Evolutionary conservation across 352 stramenopile species (phyloP).

Genomic region (Halophytophthora batemanensis): DNA sequence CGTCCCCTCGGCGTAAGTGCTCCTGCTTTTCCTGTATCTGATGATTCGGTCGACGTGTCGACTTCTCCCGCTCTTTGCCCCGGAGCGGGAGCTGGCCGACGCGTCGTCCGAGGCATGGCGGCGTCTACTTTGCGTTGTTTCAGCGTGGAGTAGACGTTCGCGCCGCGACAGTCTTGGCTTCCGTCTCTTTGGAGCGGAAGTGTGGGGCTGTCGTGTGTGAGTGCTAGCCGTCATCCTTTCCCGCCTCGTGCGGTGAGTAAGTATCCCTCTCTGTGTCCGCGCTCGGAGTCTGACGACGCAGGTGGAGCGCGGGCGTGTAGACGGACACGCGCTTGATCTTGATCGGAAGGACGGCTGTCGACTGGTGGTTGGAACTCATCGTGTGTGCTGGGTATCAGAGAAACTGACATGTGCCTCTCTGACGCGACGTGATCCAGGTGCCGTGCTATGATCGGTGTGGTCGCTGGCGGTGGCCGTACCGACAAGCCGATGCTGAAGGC

Average conservation of each 20-base stretch:
- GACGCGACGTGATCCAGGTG: conserved; percentile 64
- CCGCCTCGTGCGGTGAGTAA: conserved; percentile 83
- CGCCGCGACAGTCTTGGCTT: conserved; percentile 15
- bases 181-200: neutral
- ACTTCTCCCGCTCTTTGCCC: conserved; percentile 6
- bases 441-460: conserved; percentile 96
- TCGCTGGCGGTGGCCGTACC: conserved; percentile 97
- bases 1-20: conserved; percentile 89
- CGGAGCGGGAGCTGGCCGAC: too few species aligned
- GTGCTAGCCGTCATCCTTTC: conserved; percentile 44
- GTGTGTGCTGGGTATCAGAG: conserved; percentile 2
- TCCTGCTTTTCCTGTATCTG: conserved; percentile 18
- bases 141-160: conserved; percentile 17
- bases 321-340: conserved; percentile 4
- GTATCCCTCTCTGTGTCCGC: conserved; percentile 42
- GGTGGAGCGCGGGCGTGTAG: conserved; percentile 2
- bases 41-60: conserved; percentile 21
- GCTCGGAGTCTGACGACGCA: neutral
- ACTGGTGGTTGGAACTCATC: too few species aligned
- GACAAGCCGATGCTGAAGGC: conserved; percentile 99
- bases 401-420: conserved; percentile 34
- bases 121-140: conserved; percentile 10
- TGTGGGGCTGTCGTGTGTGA: conserved; percentile 20
- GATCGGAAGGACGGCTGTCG: conserved; percentile 12
- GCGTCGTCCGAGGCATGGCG: conserved; percentile 31